Evolutionary conservation across 352 stramenopile species (phyloP), one percentile per base, ranked within the genome.

Genomic region (Pythium apleroticum): DNA sequence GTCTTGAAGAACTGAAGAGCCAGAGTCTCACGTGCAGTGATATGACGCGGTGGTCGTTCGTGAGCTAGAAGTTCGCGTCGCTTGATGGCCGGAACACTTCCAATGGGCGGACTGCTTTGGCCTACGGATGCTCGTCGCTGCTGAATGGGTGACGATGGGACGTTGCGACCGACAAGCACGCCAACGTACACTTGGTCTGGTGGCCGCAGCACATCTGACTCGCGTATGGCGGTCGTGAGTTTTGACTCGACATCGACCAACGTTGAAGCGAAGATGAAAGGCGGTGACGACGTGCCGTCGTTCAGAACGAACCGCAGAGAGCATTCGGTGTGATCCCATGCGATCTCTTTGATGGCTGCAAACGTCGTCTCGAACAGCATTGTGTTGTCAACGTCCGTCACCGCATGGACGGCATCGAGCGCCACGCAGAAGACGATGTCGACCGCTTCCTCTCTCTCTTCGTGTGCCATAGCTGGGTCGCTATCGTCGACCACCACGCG

Each of bases 281-380:
- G 60, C 20, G 71, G 45, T 0, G 77, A 88, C 4, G 19, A 52
- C 1, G 63, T 52, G 11, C 63, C 71, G 22, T 84, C 74, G 15
- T 75, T 57, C 37, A 81, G 59, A 4, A 71, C 58, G 48, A 91
- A 90, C 14, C 67, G 57, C 9, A 91, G 50, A 0, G 78, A 81
- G 45, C 81, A 83, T 14, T 89, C 79, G 22, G 72, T 88, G 56
- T 91, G 69, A 43, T 91, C 74, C 83, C 83, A 91, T 10, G 84
- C 63, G 25, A 90, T 83, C 39, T 91, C 77, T 57, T 81, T 88
- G 55, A 91, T 71, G 24, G 63, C 15, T 0, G 56, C 61, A 46
- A 77, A 78, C 4, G 56, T 53, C 3, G 69, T 72, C 59, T 88
- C 71, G 25, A 85, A 88, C 30, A 85, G 49, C 24, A 80, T 50